phyloP scores from a whole-genome alignment of 1,284 basidiomycete species.

The Termitomyces sp. region DNA sequence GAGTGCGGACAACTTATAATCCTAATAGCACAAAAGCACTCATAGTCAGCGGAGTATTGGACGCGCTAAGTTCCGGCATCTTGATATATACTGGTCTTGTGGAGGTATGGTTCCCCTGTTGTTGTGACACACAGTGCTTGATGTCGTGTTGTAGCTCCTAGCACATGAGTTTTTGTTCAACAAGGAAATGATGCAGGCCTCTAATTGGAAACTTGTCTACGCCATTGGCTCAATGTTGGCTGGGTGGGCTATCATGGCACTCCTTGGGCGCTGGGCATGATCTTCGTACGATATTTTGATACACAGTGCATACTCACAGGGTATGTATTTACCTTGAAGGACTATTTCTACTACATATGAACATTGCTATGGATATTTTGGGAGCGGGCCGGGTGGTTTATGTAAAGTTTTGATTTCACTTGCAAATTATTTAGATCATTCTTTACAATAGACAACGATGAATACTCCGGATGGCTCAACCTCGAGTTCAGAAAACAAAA shows the following conservation, averaged over 20 bases:
- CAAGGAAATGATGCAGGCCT: conserved; percentile 72
- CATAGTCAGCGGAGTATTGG: conserved; percentile 81
- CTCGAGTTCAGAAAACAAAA: conserved; percentile 11
- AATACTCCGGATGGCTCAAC: conserved; percentile 8
- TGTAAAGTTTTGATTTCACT: neutral
- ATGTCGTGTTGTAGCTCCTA: conserved; percentile 49
- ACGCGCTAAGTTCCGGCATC: conserved; percentile 85
- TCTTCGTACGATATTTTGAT: neutral
- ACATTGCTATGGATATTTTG: neutral
- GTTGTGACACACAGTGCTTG: neutral
- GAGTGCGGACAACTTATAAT: conserved; percentile 79
- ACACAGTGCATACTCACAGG: neutral
- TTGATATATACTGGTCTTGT: conserved; percentile 89
- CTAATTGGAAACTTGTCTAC: conserved; percentile 60
- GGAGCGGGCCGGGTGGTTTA: conserved; percentile 3
- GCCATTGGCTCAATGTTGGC: conserved; percentile 70
- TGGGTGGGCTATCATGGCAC: conserved; percentile 79
- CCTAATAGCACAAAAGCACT: conserved; percentile 69
- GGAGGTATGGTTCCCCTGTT: conserved; percentile 46
- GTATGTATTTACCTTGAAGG: neutral
- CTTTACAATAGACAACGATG: conserved; percentile 9
- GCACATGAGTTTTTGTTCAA: conserved; percentile 93
- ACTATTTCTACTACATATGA: neutral
- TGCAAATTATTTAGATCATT: neutral
- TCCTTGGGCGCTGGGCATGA: conserved; percentile 83